A percentile compares a stretch with the other conserved stretches of the same genome.
These are phyloP conservation scores for Cryoendolithus antarcticus DNA, from an alignment of 2,329 filamentous ascomycete species.

Conservation along the genomic window DNA sequence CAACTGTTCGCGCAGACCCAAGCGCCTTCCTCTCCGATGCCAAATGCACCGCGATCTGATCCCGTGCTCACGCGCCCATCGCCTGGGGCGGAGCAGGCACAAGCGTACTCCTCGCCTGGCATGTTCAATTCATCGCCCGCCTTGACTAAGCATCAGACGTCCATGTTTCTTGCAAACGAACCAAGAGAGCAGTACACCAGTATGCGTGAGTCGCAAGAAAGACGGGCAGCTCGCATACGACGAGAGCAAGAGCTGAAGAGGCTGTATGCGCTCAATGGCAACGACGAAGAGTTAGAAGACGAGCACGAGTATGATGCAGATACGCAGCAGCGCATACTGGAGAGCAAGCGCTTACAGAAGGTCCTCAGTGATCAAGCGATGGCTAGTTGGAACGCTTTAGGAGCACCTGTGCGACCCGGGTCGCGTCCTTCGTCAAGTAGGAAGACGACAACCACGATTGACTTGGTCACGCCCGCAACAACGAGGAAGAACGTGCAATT, in stretches of 20 bases:
- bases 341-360: conserved; percentile 9
- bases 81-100: conserved; percentile 25
- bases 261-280: conserved; percentile 7
- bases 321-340: conserved; percentile 5
- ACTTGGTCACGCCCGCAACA: conserved; percentile 22
- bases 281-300: conserved; percentile 10
- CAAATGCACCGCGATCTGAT: conserved; percentile 28
- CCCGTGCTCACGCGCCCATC: conserved; percentile 33
- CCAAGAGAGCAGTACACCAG: conserved; percentile 30
- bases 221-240: conserved; percentile 17
- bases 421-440: conserved; percentile 7
- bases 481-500: conserved; percentile 9
- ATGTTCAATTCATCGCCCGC: conserved; percentile 26
- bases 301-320: not conserved
- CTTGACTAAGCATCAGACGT: conserved; percentile 19
- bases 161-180: conserved; percentile 15
- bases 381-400: conserved; percentile 7
- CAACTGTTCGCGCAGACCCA: conserved; percentile 36
- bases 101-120: conserved; percentile 23
- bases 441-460: conserved; percentile 11
- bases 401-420: conserved; percentile 9
- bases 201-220: conserved; percentile 34
- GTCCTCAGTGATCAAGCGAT: conserved; percentile 13
- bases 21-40: conserved; percentile 31
- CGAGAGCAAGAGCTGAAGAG: conserved; percentile 9